Base-by-base conservation (phyloP, 805 yeast species). In the Yarrowia osloensis region DNA sequence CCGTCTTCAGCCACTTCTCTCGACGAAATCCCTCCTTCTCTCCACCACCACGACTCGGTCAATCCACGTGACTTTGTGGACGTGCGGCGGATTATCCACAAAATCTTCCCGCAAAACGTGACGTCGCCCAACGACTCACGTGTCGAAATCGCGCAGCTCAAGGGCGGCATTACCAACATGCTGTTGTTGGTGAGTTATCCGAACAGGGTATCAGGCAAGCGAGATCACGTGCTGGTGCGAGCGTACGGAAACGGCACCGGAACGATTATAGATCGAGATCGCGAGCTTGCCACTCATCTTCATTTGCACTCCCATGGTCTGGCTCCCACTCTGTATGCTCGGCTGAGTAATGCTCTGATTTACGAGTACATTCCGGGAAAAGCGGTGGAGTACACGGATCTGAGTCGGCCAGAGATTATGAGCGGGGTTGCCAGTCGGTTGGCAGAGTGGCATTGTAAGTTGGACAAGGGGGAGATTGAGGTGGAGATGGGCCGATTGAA, bases 241-340 rank as follows among this genome's bases (percentile, higher is more conserved):
- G 87, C 89, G 0, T 89, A 89, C 71, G 95, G 95, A 9, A 82
- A 84, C 67, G 92, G 92, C 13, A 89, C 95, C 0, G 83, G 82
- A 66, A 77, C 86, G 40, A 88, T 89, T 62, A 89, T 89, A 37
- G 92, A 89, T 75, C 79, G 95, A 70, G 87, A 87, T 70, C 78
- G 92, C 40, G 95, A 89, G 74, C 87, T 86, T 73, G 87, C 88
- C 21, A 87, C 89, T 67, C 94, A 89, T 74, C 73, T 86, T 59
- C 83, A 86, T 65, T 80, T 89, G 62, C 82, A 86, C 71, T 81
- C 87, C 3, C 78, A 86, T 49, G 79, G 80, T 2, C 80, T 89
- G 69, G 94, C 94, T 0, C 91, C 95, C 0, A 81, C 87, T 0
- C 81, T 89, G 28, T 84, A 84, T 73, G 88, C 90, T 4, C 77